phyloP scores from a whole-genome alignment of 257 asterid genomes.

The Apocynum venetum region DNA sequence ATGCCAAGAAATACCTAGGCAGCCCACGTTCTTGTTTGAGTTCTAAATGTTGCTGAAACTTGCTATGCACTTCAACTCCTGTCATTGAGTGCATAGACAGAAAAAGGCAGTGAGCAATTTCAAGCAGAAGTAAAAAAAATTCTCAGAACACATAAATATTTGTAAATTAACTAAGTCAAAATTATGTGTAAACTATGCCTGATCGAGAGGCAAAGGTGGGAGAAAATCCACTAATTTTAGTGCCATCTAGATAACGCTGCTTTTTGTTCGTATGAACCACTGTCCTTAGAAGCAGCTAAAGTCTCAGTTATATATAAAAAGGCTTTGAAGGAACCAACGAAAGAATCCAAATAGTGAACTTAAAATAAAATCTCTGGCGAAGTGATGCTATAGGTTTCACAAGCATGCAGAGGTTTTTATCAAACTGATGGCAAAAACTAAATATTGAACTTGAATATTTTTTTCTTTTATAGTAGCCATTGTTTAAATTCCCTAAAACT shows the following conservation, averaged over 20 bases:
- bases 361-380: not conserved
- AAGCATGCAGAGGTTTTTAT: not conserved
- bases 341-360: not conserved
- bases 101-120: not conserved
- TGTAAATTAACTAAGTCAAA: conserved; percentile 15
- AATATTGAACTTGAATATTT: not conserved
- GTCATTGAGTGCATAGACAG: conserved; percentile 15
- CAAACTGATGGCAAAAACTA: conserved; percentile 1
- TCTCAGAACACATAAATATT: conserved; percentile 14
- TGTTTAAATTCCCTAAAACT: not conserved
- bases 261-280: conserved; percentile 27
- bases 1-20: conserved; percentile 51
- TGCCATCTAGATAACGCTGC: conserved; percentile 30
- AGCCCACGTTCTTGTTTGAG: conserved; percentile 53
- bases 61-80: conserved; percentile 44
- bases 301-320: not conserved
- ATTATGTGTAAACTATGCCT: conserved; percentile 37
- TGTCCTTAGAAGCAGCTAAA: not conserved
- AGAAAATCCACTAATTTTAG: conserved; percentile 33
- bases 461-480: not conserved
- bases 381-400: not conserved
- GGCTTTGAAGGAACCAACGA: not conserved
- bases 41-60: conserved; percentile 41
- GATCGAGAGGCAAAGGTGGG: conserved; percentile 36
- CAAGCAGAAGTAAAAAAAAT: not conserved